These are phyloP conservation scores for Colletotrichum orchidophilum DNA, from an alignment of 2,329 filamentous ascomycete species.

Conservation along the genomic window DNA sequence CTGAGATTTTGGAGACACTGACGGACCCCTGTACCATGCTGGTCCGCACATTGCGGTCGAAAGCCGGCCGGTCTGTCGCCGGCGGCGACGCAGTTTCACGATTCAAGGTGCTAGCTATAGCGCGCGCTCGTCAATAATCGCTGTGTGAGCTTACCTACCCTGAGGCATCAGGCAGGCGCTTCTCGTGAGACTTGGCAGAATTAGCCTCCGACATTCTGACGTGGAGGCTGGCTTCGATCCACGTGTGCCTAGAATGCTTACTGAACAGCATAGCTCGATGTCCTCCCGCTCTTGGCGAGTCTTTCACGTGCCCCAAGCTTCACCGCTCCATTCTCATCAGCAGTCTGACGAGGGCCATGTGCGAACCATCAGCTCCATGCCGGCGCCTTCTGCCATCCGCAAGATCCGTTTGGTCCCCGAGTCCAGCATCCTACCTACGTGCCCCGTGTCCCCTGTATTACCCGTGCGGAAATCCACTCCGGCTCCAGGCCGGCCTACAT, in stretches of 20 bases:
- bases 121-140: not conserved
- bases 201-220: not conserved
- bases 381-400: not conserved
- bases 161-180: not conserved
- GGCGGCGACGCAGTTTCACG: not conserved
- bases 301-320: not conserved
- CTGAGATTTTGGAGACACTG: not conserved
- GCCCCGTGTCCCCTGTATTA: slow-evolving; percentile 62
- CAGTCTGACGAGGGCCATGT: not conserved
- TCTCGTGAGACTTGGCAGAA: too few relatives aligned
- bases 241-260: not conserved
- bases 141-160: not conserved
- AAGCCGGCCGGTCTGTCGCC: not conserved
- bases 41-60: too few relatives aligned
- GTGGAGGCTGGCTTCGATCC: not conserved
- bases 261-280: not conserved
- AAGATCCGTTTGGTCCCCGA: not conserved
- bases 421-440: slow-evolving; percentile 50
- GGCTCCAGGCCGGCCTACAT: slow-evolving; percentile 44
- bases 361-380: not conserved
- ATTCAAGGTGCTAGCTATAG: not conserved
- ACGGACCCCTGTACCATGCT: not conserved
- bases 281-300: not conserved
- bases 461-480: slow-evolving; percentile 57
- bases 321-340: not conserved